Conservation (phyloP, 2,329 filamentous ascomycete species). For the Xylariaceae sp. region DNA sequence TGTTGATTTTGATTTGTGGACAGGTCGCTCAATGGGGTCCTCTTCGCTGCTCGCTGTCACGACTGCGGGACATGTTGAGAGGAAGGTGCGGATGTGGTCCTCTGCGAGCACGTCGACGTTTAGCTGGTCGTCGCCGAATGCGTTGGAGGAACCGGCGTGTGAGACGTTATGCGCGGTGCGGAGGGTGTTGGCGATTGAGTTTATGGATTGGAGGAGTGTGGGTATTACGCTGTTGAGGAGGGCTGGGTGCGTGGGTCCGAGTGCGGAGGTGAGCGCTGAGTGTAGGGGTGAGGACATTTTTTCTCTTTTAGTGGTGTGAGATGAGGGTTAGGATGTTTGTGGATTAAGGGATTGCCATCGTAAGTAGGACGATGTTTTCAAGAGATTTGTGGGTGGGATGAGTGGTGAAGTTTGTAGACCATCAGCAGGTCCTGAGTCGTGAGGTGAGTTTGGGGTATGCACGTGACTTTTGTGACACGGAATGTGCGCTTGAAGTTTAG, state of each 20-base stretch:
- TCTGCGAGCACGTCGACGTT: conserved; percentile 56
- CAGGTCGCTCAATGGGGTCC: conserved; percentile 47
- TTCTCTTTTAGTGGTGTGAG: neutral
- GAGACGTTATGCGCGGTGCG: conserved; percentile 43
- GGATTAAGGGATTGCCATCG: no score
- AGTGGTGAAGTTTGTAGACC: no score
- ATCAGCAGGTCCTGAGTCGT: no score
- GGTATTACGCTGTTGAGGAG: conserved; percentile 47
- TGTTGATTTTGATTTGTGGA: neutral
- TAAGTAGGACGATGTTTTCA: no score
- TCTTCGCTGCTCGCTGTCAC: conserved; percentile 57
- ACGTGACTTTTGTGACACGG: no score
- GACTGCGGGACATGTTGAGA: conserved; percentile 42
- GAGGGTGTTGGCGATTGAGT: conserved; percentile 42
- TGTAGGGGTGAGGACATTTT: neutral
- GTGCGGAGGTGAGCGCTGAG: conserved; percentile 3
- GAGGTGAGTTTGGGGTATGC: no score
- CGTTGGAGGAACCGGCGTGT: conserved; percentile 47
- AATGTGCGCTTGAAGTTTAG: no score
- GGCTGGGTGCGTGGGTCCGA: conserved; percentile 15
- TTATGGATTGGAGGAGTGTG: conserved; percentile 41
- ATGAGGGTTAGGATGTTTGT: neutral
- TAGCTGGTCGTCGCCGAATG: conserved; percentile 57
- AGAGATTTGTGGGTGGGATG: no score
- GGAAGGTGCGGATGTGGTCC: conserved; percentile 40